Percentiles rank a stretch among this genome's conserved stretches.
phyloP scores from a whole-genome alignment of 2,329 filamentous ascomycete genomes.

The Stagonosporopsis chrysanthemi region DNA sequence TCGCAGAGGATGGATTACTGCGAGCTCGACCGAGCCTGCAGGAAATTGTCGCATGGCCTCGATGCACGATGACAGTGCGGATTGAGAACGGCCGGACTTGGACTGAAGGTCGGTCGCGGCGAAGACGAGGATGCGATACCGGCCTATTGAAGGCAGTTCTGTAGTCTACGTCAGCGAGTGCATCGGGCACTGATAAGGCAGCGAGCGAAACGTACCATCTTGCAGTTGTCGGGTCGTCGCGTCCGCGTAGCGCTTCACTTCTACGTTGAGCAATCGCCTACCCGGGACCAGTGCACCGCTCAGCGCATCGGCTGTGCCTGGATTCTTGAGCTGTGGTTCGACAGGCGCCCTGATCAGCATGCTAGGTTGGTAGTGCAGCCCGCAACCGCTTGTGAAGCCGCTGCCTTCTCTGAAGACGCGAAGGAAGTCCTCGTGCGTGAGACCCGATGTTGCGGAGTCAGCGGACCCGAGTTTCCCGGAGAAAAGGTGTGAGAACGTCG shows the following conservation, averaged over 20 bases:
- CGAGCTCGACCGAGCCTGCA: background rate
- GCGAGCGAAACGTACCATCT: background rate
- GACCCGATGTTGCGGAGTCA: background rate
- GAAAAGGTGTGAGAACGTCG: background rate
- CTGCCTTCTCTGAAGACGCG: background rate
- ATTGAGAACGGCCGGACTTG: background rate
- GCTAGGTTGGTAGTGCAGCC: background rate
- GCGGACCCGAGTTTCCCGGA: background rate
- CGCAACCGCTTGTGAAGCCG: background rate
- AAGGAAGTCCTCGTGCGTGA: background rate
- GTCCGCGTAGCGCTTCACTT: background rate
- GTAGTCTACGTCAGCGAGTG: background rate
- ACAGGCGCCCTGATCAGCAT: background rate
- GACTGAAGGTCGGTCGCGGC: background rate
- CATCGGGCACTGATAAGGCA: background rate
- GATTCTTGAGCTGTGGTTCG: background rate
- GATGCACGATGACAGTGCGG: background rate
- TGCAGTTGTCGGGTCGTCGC: background rate
- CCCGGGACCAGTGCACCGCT: background rate
- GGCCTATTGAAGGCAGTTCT: background rate
- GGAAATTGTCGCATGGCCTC: background rate
- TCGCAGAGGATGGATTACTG: background rate
- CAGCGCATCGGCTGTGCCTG: background rate
- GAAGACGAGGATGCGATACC: background rate
- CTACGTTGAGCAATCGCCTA: background rate